Evolutionary conservation across 2,329 filamentous ascomycete species (phyloP).

Genomic region (Fusarium pseudocircinatum): DNA sequence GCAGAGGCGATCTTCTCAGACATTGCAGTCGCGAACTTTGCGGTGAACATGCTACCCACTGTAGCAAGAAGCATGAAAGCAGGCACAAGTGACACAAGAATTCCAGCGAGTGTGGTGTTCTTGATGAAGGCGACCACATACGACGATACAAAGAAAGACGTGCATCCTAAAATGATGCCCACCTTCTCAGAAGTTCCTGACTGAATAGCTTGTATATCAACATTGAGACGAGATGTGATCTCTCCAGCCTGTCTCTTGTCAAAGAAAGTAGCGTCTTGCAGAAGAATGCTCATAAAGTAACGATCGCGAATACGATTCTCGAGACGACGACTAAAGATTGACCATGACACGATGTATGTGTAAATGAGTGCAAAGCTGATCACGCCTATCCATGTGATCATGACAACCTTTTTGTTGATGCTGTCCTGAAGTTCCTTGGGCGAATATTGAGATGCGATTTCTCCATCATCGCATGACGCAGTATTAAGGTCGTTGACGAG

Average conservation of each 20-base stretch:
- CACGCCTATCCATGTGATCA: constrained; percentile 71
- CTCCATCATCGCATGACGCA: constrained; percentile 59
- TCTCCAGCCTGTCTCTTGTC: constrained; percentile 71
- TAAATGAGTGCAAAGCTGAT: constrained; percentile 73
- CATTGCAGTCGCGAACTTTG: constrained; percentile 61
- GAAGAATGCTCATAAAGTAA: constrained; percentile 67
- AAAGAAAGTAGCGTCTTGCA: constrained; percentile 71
- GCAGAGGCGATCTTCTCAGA: constrained; percentile 65
- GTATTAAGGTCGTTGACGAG: constrained; percentile 69
- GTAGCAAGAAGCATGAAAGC: constrained; percentile 69
- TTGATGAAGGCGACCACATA: constrained; percentile 75
- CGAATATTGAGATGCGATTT: constrained; percentile 33
- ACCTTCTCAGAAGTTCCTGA: constrained; percentile 77
- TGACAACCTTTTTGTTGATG: constrained; percentile 67
- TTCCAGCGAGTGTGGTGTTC: constrained; percentile 68
- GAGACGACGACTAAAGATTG: constrained; percentile 69
- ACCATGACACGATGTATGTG: constrained; percentile 71
- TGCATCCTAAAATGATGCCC: constrained; percentile 68
- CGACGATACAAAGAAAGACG: constrained; percentile 73
- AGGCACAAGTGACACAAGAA: constrained; percentile 70
- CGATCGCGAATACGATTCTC: constrained; percentile 69
- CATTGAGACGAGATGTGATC: constrained; percentile 70
- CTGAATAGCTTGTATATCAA: constrained; percentile 73
- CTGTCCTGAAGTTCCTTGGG: constrained; percentile 49
- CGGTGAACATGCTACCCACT: constrained; percentile 63